Evolutionary conservation across 1,139 yeast genomes (phyloP), one percentile per base, ranked within the genome.

Genomic region (Petasospora fabianii): DNA sequence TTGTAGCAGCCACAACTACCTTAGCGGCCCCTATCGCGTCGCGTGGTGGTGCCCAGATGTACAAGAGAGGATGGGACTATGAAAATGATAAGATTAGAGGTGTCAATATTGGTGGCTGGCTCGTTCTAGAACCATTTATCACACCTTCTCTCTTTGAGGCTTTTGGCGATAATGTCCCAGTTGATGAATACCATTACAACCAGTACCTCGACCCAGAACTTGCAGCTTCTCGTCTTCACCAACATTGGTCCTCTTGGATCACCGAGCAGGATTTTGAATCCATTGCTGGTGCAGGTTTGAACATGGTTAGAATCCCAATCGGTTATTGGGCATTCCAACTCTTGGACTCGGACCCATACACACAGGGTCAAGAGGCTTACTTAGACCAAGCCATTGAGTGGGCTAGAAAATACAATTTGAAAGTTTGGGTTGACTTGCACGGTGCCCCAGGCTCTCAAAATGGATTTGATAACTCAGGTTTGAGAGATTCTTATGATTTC

Each of bases 391-490:
- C 84, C 2, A 60, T 79, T 27, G 65, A 56, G 20, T 79, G 86
- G 86, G 71, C 79, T 18, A 53, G 65, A 26, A 59, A 62, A 22
- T 56, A 73, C 47, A 74, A 64, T 22, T 56, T 79, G 39, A 75
- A 73, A 46, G 77, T 76, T 10, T 73, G 80, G 84, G 63, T 80
- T 38, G 84, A 79, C 55, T 60, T 79, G 39, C 85, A 80, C 52
- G 84, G 84, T 19, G 76, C 70, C 8, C 84, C 84, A 3, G 83
- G 83, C 1, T 74, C 83, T 3, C 85, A 79, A 51, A 79, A 80
- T 55, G 85, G 85, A n/a, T 79, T 79, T 55, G 85, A 80, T 51
- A 79, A 79, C 55, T 76, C 83, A 3, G 86, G 86, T 1, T 58
- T 62, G 35, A 65, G 84, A 52, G 71, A 70, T 42, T 57, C 60